Conservation (phyloP, 768 basidiomycete species). For the Trametes maxima region DNA sequence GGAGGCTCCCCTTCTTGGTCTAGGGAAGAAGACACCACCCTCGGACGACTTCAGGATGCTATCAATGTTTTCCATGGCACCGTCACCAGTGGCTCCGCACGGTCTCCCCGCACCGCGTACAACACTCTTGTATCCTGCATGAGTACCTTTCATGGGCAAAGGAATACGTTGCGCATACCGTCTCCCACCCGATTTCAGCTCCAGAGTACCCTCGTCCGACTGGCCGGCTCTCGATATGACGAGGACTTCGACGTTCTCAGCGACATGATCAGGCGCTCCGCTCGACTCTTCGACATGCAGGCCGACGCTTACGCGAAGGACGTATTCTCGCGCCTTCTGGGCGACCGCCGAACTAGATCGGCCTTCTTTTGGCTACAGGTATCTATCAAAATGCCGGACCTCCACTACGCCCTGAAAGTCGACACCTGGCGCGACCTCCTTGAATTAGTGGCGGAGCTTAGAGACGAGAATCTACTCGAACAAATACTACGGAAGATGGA, state of each 20-base stretch:
- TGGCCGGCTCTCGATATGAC: neutral
- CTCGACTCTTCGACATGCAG: neutral
- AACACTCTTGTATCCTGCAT: neutral
- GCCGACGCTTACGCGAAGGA: neutral
- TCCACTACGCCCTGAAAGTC: neutral
- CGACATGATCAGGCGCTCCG: neutral
- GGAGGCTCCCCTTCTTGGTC: too few relatives aligned
- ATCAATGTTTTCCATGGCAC: neutral
- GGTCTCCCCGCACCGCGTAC: neutral
- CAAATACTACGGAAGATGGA: neutral
- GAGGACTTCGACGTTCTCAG: neutral
- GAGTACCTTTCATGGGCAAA: neutral
- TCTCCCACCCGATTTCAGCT: neutral
- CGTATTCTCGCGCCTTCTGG: neutral
- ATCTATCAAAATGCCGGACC: neutral
- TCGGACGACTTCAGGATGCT: neutral
- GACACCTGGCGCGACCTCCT: neutral
- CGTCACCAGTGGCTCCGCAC: neutral
- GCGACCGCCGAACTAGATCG: constrained; percentile 8
- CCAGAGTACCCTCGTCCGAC: neutral
- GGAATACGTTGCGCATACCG: too few relatives aligned
- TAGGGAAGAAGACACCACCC: neutral
- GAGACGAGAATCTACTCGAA: neutral
- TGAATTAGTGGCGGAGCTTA: neutral
- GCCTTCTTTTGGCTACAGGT: constrained; percentile 50